Base-by-base conservation (phyloP, 2,329 filamentous ascomycete genomes). In the Fusarium nisikadoi region DNA sequence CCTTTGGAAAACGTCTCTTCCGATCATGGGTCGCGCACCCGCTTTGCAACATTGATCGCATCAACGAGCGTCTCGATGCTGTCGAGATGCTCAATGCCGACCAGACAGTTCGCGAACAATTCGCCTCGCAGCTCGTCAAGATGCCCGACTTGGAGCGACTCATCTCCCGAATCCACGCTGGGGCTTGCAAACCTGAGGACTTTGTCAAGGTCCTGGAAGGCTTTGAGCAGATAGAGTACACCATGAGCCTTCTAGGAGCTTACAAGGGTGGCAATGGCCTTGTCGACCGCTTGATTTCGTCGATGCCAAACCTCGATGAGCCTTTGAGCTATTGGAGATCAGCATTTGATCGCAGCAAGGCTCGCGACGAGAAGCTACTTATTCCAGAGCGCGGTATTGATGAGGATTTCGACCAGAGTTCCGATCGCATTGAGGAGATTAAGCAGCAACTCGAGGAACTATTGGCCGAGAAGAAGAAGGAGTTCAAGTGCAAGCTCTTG, bases 1-100 rank as follows among this genome's bases (percentile, higher is more conserved):
- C 96, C 0, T 99, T 99, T 79, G 96, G 96, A 63, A 99, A 99
- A 83, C 92, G 96, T 16, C 90, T 97, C 80, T 94, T 99, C 81
- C 92, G 95, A 60, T 94, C 97, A 80, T 99, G 96, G 96, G 92
- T 99, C 6, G 98, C 95, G 77, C 96, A 99, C 81, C 96, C 96
- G 5, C 86, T 99, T 19, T 94, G 94, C 79, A 93, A 97, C 81
- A 91, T 93, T 10, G 84, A 87, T 41, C 94, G 93, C 79, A 98
- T 99, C 84, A 97, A 98, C 77, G 94, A 97, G 72, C 90, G 96
- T 10, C 86, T 99, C 16, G 95, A 99, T 82, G 96, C 96, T 9
- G 94, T 99, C 8, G 96, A 98, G 77, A 91, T 95, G 77, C 85
- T 99, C 45, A 98, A 98, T 75, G 91, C 92, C 2, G 94, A 98